These are phyloP conservation scores for Fusarium redolens DNA, from an alignment of 2,329 filamentous ascomycete species.

Conservation along the genomic window DNA sequence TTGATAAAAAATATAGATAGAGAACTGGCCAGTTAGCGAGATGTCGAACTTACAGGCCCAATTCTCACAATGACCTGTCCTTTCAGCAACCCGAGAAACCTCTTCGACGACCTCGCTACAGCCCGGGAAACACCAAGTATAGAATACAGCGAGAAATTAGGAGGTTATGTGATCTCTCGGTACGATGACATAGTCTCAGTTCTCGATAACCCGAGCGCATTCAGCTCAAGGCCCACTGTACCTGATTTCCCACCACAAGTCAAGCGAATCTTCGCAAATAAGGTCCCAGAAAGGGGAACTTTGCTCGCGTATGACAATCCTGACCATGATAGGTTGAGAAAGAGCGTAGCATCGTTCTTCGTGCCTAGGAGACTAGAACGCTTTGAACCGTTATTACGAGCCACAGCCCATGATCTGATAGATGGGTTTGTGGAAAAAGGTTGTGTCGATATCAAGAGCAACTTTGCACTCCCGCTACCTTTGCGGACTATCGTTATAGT, in stretches of 20 bases:
- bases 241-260: neutral
- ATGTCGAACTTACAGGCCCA: neutral
- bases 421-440: neutral
- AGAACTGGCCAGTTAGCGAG: neutral
- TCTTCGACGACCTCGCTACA: neutral
- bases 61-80: neutral
- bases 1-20: neutral
- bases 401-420: neutral
- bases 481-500: neutral
- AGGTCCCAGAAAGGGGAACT: neutral
- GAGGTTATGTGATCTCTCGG: neutral
- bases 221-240: neutral
- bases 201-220: neutral
- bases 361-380: neutral
- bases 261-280: neutral
- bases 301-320: neutral
- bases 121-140: neutral
- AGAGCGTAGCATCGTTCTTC: neutral
- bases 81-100: neutral
- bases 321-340: neutral
- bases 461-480: neutral
- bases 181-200: neutral
- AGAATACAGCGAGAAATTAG: neutral
- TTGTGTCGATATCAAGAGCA: neutral
- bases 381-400: neutral